phyloP scores from a whole-genome alignment of 192 early-diverging fungal genomes.

The Cetraspora pellucida region DNA sequence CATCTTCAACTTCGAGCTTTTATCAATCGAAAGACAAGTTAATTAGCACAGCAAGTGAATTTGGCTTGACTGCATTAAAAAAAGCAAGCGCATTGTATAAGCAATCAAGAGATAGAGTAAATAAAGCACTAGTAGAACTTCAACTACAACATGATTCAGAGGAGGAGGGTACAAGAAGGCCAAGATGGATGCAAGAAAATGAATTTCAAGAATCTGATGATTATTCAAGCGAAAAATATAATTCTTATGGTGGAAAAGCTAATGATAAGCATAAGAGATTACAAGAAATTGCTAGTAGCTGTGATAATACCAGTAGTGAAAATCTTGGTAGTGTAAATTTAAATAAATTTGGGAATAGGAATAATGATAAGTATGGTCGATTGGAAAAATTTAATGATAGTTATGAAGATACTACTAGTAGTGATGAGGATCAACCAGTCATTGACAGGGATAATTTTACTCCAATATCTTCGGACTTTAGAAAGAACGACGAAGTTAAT shows the following conservation, averaged over 20 bases:
- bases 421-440: constrained; percentile 9
- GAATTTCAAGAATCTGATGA: constrained; percentile 37
- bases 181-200: constrained; percentile 43
- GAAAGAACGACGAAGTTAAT: too few species aligned
- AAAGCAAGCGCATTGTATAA: constrained; percentile 69
- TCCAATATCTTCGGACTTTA: neutral
- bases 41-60: constrained; percentile 54
- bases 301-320: neutral
- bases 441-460: neutral
- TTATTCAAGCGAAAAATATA: constrained; percentile 31
- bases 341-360: neutral
- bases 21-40: constrained; percentile 59
- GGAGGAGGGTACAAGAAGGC: constrained; percentile 34
- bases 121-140: constrained; percentile 63
- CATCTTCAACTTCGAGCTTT: constrained; percentile 26
- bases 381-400: constrained; percentile 23
- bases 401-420: constrained; percentile 26
- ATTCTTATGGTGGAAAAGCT: neutral
- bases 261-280: neutral
- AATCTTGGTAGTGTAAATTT: neutral
- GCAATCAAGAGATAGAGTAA: constrained; percentile 62
- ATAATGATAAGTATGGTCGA: neutral
- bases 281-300: neutral
- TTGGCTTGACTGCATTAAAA: constrained; percentile 64
- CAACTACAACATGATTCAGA: constrained; percentile 48